Base-by-base conservation (phyloP, 371 early-diverging fungal species). In the Saksenaea oblongispora region DNA sequence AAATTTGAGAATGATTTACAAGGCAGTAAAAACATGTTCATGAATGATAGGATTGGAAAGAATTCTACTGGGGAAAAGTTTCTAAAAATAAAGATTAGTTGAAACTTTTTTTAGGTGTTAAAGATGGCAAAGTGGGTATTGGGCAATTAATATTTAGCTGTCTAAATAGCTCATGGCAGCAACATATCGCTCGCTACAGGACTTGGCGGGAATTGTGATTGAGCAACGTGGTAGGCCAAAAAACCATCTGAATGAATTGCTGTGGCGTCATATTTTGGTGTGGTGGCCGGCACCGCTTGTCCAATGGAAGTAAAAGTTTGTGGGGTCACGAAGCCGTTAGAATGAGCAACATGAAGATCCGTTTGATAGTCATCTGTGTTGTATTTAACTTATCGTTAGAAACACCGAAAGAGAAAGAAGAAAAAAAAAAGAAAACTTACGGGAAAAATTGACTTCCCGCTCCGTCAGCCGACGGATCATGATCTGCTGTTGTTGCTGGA, bases 401-500 rank as follows among this genome's bases (percentile, higher is more conserved):
- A n/a, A n/a, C n/a, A n/a, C n/a, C n/a, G n/a, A n/a, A n/a, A n/a
- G n/a, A n/a, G n/a, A n/a, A n/a, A n/a, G n/a, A n/a, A n/a, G n/a
- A n/a, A n/a, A n/a, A 27, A 11, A 35, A 55, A 4, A 1, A 27
- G 31, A 1, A 2, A 14, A 28, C 56, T 28, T 34, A 47, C 51
- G 51, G n/a, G 47, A 44, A n/a, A 31, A 59, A 53, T 54, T n/a
- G 24, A 65, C 63, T 39, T 72, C 69, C 17, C 57, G 62, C 18
- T 71, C 71, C 9, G 63, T 64, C 5, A 71, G 34, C 22, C 62
- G 62, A 11, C 62, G 61, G 31, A 89, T 74, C 62, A 85, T 64
- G 35, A 79, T 76, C 68, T 89, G 86, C 53, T 88, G 89, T 14
- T 83, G 72, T 5, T 47, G 56, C 64, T 86, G 87, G 63, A 80